A percentile compares a stretch with the other conserved stretches of the same genome.
These are phyloP conservation scores for Salinomyces thailandicus DNA, from an alignment of 2,329 filamentous ascomycete species.

Conservation along the genomic window DNA sequence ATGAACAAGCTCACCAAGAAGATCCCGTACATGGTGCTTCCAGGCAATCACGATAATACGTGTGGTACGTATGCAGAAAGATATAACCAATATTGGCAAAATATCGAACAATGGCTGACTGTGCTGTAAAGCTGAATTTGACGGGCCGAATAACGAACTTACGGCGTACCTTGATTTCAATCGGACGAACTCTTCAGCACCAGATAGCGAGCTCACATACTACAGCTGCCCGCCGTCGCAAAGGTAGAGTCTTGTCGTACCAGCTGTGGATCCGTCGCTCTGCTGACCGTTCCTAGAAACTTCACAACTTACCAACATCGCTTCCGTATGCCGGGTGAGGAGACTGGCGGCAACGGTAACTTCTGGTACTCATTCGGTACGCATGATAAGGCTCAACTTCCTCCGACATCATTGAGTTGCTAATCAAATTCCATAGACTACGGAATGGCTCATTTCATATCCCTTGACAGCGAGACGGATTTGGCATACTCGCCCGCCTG, in stretches of 20 bases:
- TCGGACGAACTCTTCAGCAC: slow-evolving; percentile 33
- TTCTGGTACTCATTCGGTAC: slow-evolving; percentile 48
- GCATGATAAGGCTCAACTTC: too few relatives aligned
- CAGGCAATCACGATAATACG: slow-evolving; percentile 42
- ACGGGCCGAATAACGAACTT: slow-evolving; percentile 35
- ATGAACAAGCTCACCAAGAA: slow-evolving; percentile 33
- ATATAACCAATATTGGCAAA: too few relatives aligned
- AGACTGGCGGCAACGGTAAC: slow-evolving; percentile 41
- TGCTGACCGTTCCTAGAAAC: too few relatives aligned
- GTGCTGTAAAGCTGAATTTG: slow-evolving; percentile 37
- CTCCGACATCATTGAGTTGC: too few relatives aligned
- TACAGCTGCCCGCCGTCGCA: slow-evolving; percentile 44
- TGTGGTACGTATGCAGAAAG: too few relatives aligned
- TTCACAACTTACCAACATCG: slow-evolving; percentile 43
- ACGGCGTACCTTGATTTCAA: slow-evolving; percentile 40
- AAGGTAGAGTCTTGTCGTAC: too few relatives aligned
- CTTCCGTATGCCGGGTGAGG: slow-evolving; percentile 42
- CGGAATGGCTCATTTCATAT: slow-evolving; percentile 43
- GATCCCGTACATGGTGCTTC: slow-evolving; percentile 41
- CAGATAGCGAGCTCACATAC: slow-evolving; percentile 34
- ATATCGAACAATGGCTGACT: too few relatives aligned
- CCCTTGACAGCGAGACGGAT: slow-evolving; percentile 41
- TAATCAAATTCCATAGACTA: too few relatives aligned
- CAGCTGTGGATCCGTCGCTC: neutral
- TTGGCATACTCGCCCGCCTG: slow-evolving; percentile 39